Base-by-base conservation (phyloP, 441 rosid genomes). In the Erodium trifolium region DNA sequence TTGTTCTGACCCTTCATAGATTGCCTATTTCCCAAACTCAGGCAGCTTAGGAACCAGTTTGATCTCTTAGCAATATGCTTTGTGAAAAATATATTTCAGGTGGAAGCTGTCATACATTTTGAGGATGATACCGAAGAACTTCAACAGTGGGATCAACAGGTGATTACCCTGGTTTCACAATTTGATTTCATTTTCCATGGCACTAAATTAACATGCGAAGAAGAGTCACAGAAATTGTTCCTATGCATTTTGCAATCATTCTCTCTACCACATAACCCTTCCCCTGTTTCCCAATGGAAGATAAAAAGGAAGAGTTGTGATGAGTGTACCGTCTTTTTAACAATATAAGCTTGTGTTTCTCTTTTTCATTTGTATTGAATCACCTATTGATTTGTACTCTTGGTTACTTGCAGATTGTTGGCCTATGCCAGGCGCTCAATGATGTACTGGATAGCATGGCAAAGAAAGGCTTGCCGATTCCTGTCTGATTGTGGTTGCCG, bases 61-160 rank as follows among this genome's bases (percentile, higher is more conserved):
- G n/a, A 17, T 19, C 37, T 18, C 16, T 63, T 63, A 45, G 66
- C 39, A 23, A 63, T 11, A 10, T 10, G 51, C 34, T 17, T 7
- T 60, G 27, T 14, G 41, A 17, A 29, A 63, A 29, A 13, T 63
- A 67, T 55, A 7, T 60, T 16, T 70, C 76, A 95, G 98, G 99
- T 92, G 67, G 99, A 92, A 81, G 98, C 96, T 64, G 89, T 92
- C 69, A 92, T 95, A 74, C 97, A 95, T 81, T 95, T 95, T 72
- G 98, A 92, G 78, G 99, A 95, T 73, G 99, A 89, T 78, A 86
- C 92, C 10, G 98, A 88, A 70, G 97, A 95, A 79, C 83, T 95
- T 76, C 97, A 88, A 75, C 98, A 85, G 77, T 95, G 98, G 98
- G 99, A 95, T 86, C 97, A 95, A 73, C 96, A 89, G 99, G 99